Base-by-base conservation (phyloP, 2,329 filamentous ascomycete genomes). In the Arthrobotrys conoides region DNA sequence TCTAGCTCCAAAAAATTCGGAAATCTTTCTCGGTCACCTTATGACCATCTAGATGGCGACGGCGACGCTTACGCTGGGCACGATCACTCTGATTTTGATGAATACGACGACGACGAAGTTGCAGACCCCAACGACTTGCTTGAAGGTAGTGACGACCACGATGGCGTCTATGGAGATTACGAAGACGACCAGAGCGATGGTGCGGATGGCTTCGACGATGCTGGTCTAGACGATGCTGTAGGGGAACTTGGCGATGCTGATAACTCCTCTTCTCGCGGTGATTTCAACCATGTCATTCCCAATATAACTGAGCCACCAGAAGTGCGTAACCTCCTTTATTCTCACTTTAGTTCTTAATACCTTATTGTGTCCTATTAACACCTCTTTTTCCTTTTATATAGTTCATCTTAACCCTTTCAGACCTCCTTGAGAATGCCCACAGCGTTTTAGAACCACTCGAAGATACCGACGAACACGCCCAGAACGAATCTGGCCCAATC, bases 241-340 rank as follows among this genome's bases (percentile, higher is more conserved):
- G 75, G 66, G 5, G 68, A 65, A 16, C 20, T 10, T 55, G 59
- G 33, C 9, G 55, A 64, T 12, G 46, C 41, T 30, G 27, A 14
- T 12, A 20, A 49, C 22, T 30, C 30, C 14, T 9, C 41, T 48
- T 24, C 48, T 48, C 48, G 24, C 49, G 14, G 14, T n/a, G 38
- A 49, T 16, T 22, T 22, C 22, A 63, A 16, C 27, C 38, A 44
- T 18, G n/a, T 33, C 20, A 48, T 61, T 49, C 46, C 68, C 16
- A 78, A 72, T 48, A 78, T 72, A 24, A 78, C 71, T 3, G 75
- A 78, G 22, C 68, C 75, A 30, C 24, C 75, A 27, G 75, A 78
- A 46, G 75, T 78, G 10, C 12, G 14, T 14, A 22, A 24, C 48
- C 48, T n/a, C 44, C 2, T 20, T 5, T 16, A 10, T n/a, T 22